Percentiles rank a stretch among this genome's conserved stretches.
phyloP scores from a whole-genome alignment of 2,329 filamentous ascomycete species.

The Ascocoryne sarcoides region DNA sequence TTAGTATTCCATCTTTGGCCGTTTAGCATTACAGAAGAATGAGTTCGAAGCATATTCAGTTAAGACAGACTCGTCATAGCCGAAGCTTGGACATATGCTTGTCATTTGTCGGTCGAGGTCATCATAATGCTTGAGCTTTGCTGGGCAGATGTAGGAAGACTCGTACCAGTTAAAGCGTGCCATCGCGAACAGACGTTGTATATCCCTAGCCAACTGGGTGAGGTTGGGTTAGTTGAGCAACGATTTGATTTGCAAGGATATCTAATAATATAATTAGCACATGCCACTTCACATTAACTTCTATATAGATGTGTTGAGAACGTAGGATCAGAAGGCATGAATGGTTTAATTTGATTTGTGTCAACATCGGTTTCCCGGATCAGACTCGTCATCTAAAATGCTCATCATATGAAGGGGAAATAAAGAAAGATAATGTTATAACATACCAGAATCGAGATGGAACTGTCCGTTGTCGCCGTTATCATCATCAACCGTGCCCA shows the following conservation, averaged over 20 bases:
- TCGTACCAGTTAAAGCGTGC: background rate
- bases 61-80: slow-evolving; percentile 45
- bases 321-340: slow-evolving; percentile 53
- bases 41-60: slow-evolving; percentile 33
- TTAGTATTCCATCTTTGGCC: too few species aligned
- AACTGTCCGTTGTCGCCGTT: too few species aligned
- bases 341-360: slow-evolving; percentile 59
- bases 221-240: too few species aligned
- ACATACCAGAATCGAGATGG: too few species aligned
- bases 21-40: too few species aligned
- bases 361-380: slow-evolving; percentile 67
- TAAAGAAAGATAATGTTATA: slow-evolving; percentile 6
- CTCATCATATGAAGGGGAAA: slow-evolving; percentile 35
- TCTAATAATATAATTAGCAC: slow-evolving; percentile 11
- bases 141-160: background rate
- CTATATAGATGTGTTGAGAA: slow-evolving; percentile 9
- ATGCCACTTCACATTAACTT: slow-evolving; percentile 5
- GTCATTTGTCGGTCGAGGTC: slow-evolving; percentile 75
- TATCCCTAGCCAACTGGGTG: too few species aligned
- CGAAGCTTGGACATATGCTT: slow-evolving; percentile 95
- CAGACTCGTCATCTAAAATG: slow-evolving; percentile 70
- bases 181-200: too few species aligned
- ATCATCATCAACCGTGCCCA: too few species aligned
- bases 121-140: slow-evolving; percentile 50
- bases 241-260: background rate